These are phyloP conservation scores for Rhodotorula toruloides DNA, from an alignment of 768 basidiomycete species.

Conservation along the genomic window DNA sequence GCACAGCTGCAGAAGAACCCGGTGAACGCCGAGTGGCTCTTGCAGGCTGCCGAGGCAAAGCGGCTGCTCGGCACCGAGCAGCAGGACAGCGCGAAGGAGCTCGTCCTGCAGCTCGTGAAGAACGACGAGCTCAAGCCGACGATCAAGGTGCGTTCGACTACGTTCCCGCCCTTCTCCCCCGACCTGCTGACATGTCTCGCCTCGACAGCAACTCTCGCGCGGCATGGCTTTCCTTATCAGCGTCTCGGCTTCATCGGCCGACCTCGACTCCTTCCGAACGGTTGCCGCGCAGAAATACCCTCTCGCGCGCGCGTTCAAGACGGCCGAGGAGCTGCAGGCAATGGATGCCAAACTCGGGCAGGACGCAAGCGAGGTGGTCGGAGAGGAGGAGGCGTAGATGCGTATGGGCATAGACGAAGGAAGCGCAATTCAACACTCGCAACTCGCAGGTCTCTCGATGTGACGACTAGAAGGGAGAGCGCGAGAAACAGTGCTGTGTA, in stretches of 20 bases:
- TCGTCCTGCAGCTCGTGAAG: conserved; percentile 54
- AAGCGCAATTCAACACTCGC: too few relatives aligned
- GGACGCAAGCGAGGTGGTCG: not conserved
- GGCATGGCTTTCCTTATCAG: conserved; percentile 3
- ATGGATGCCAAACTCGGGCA: not conserved
- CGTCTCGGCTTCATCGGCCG: conserved; percentile 47
- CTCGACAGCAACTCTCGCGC: conserved; percentile 49
- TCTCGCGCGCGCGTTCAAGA: conserved; percentile 65
- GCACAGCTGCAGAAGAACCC: conserved; percentile 67
- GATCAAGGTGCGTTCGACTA: conserved; percentile 13
- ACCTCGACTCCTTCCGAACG: conserved; percentile 60
- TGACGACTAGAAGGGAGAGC: too few relatives aligned
- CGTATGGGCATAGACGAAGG: too few relatives aligned
- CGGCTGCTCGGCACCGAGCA: conserved; percentile 50
- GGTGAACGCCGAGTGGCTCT: conserved; percentile 51
- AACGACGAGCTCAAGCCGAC: conserved; percentile 51
- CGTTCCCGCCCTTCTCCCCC: too few relatives aligned
- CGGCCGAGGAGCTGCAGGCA: conserved; percentile 52
- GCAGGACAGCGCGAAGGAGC: conserved; percentile 58
- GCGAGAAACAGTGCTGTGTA: too few relatives aligned
- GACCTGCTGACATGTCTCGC: not conserved
- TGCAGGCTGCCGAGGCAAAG: conserved; percentile 62
- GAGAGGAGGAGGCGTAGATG: not conserved
- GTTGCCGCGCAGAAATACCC: conserved; percentile 56
- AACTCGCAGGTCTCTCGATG: too few relatives aligned